Base-by-base conservation (phyloP, 1,139 yeast genomes). In the Candida tetrigidarum region DNA sequence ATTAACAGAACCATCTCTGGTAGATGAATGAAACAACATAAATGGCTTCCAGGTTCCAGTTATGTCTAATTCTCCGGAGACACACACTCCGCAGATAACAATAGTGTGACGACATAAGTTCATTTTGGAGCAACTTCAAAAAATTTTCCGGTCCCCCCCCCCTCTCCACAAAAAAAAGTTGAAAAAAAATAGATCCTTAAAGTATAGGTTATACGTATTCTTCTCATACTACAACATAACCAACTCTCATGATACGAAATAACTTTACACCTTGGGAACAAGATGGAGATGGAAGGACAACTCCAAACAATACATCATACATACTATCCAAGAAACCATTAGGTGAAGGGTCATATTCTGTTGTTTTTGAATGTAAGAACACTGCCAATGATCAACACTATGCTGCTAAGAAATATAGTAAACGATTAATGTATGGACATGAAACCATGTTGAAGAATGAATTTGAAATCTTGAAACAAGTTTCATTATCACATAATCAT, bases 401-500 rank as follows among this genome's bases (percentile, higher is more conserved):
- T 52, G 78, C 78, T 2, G 73, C 71, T 30, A 72, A 72, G 45
- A 57, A 62, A 47, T 72, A 69, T 52, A 51, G 53, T 29, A 72
- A 71, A 44, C 59, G 54, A 38, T 55, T 67, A 22, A 58, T 71
- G 12, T 69, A 61, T 49, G 77, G 76, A 1, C 50, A 67, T 40
- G 76, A 60, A 50, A 49, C 44, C 18, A 59, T 60, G 70, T 57
- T 83, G 26, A 78, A 78, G 44, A 80, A 79, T 54, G 88, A 83
- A 60, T 78, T 83, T 51, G 65, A 71, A 7, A 78, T 81, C 2
- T 69, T 83, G 27, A 71, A 77, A 47, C 66, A 71, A 70, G 76
- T 66, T 61, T 81, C 67, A 42, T 56, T 59, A 52, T 55, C 59
- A n/a, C 86, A 84, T 57, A 57, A 63, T 2, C 64, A 69, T 49